These are phyloP conservation scores for Skeletonema marinoi DNA, from an alignment of 108 stramenopile genomes.

Conservation along the genomic window DNA sequence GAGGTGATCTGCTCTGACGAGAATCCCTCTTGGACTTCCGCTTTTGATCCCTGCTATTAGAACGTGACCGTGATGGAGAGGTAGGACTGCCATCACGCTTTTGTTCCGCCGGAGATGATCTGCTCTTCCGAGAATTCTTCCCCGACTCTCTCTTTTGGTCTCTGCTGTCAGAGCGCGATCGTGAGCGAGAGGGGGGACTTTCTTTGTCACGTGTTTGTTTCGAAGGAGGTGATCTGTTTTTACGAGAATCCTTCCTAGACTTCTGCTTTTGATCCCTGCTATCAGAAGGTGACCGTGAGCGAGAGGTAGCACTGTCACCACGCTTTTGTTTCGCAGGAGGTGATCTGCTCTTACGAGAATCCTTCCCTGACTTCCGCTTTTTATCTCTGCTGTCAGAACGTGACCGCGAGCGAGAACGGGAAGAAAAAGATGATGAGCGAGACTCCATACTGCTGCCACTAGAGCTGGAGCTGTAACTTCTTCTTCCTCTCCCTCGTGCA, in stretches of 20 bases:
- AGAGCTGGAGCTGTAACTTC: conserved; percentile 35
- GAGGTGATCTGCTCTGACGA: neutral
- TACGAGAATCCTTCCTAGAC: neutral
- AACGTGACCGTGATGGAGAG: neutral
- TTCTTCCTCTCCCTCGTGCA: conserved; percentile 25
- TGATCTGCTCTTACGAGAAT: neutral
- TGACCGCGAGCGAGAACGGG: conserved; percentile 27
- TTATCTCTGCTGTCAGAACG: neutral
- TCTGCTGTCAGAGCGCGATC: neutral
- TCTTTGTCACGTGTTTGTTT: neutral
- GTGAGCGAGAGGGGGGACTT: neutral
- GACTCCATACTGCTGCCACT: neutral
- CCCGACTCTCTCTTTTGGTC: neutral
- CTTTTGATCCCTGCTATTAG: neutral
- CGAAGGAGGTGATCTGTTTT: neutral
- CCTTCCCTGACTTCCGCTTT: neutral
- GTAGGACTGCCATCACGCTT: neutral
- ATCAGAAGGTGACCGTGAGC: neutral
- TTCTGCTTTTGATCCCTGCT: neutral
- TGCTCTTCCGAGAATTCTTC: neutral
- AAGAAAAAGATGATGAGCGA: conserved; percentile 11
- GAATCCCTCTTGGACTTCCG: neutral
- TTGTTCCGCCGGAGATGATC: neutral
- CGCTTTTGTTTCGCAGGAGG: neutral
- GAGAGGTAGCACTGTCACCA: neutral